Conservation (phyloP, 805 yeast species). For the Teunomyces tritomae region DNA sequence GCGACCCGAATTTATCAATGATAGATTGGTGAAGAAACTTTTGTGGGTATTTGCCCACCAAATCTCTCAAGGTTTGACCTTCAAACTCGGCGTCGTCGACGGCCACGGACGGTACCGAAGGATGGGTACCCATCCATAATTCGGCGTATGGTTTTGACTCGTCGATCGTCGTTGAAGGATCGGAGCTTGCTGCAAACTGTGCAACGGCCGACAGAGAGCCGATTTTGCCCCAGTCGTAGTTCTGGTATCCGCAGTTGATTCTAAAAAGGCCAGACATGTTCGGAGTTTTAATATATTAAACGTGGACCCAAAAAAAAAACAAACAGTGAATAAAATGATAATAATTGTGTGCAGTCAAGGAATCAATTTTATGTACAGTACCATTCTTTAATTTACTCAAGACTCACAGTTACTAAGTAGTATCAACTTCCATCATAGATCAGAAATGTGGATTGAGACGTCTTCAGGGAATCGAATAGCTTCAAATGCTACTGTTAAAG, state of each 20-base stretch:
- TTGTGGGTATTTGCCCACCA: constrained; percentile 60
- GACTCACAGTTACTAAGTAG: too few relatives aligned
- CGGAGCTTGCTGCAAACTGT: constrained; percentile 70
- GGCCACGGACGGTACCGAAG: constrained; percentile 76
- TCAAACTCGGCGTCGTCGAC: constrained; percentile 30
- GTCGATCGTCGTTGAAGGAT: constrained; percentile 59
- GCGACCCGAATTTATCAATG: constrained; percentile 62
- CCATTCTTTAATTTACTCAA: too few relatives aligned
- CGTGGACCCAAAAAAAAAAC: background rate
- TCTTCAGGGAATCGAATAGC: constrained; percentile 51
- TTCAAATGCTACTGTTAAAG: constrained; percentile 39
- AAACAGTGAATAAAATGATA: too few relatives aligned
- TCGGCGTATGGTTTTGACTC: constrained; percentile 91
- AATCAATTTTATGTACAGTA: too few relatives aligned
- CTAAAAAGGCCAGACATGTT: constrained; percentile 33
- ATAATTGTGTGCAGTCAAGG: too few relatives aligned
- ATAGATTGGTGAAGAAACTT: constrained; percentile 57
- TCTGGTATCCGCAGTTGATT: constrained; percentile 62
- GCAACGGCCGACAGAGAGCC: constrained; percentile 90
- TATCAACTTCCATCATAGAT: too few relatives aligned
- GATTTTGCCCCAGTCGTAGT: constrained; percentile 50
- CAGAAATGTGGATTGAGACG: constrained; percentile 45
- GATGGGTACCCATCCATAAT: constrained; percentile 99
- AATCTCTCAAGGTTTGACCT: constrained; percentile 62
- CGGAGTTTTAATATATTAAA: background rate